Evolutionary conservation across 192 early-diverging fungal species (phyloP), one percentile per base, ranked within the genome.

Genomic region (Glomus cerebriforme): DNA sequence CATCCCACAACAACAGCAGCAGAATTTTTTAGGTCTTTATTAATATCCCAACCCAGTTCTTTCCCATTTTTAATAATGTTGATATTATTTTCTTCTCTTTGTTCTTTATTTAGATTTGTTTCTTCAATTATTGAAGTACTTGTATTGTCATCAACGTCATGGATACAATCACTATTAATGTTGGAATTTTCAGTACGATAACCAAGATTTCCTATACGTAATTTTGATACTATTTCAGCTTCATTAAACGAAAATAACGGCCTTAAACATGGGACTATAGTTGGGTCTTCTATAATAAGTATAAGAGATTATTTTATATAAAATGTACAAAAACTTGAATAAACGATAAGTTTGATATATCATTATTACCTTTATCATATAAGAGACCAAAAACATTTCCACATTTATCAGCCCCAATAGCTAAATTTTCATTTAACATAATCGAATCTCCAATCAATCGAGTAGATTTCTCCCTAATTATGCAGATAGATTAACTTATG

Each of bases 351-450:
- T 29, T 6, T 45, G 9, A 37, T 2, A 24, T 37, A 24, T 43
- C 19, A 17, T 26, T 43, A 24, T 24, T 73, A 73, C 72, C 72
- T 73, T 58, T 29, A 49, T 73, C 47, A 32, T 73, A 73, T 58
- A 73, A 58, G 35, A 59, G 31, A 22, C 72, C 72, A 27, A 58
- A 73, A 22, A 73, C 26, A 54, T 73, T 58, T 58, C 72, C 72
- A 29, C 32, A 29, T 34, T 73, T 73, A 34, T 73, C 72, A n/a
- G 47, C 7, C 7, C 72, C 72, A 24, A 73, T 15, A 39, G 54
- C 72, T 9, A 73, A 34, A 31, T 73, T 73, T 59, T 73, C 49
- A 31, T 73, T 73, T 59, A 73, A 73, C 72, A 73, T 73, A 22
- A 73, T 73, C 2, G 72, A 58, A 34, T 73, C 54, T 1, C 22